Evolutionary conservation across 352 stramenopile species (phyloP), one percentile per base, ranked within the genome.

Genomic region (Aphanomyces invadans): DNA sequence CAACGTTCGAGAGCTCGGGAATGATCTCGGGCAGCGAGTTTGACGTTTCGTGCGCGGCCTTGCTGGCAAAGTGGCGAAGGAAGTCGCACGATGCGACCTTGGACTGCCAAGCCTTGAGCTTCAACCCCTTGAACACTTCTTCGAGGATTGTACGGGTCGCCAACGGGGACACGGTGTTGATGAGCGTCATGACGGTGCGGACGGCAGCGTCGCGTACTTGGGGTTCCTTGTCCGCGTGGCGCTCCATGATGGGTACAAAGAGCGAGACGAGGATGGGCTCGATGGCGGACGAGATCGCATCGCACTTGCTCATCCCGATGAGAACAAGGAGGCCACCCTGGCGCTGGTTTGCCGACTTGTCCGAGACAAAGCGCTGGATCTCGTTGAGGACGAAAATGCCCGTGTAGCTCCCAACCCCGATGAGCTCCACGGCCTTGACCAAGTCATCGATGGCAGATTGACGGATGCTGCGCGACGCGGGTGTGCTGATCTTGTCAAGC

Each of bases 21-120:
- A 98, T 94, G 66, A 98, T 82, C 69, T 93, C 89, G 2, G 90
- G 89, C 31, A 98, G 74, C 54, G 92, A 80, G 32, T 78, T 76
- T 23, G 79, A 85, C 11, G 95, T 82, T 57, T 96, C 84, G 29
- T 75, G 66, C 2, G 84, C 77, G 9, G 86, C 80, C 31, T 71
- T 78, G 21, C 74, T 75, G 31, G 86, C 88, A 10, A 95, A 86
- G 52, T 86, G 76, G 48, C 78, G 77, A 2, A 98, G 72, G 33
- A 92, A 69, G 59, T 95, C 84, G 26, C 97, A 71, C 15, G 86
- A 78, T 21, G 77, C 82, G 0, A 87, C 77, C 69, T 98, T 98
- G 55, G 88, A 89, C 67, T 94, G 85, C 89, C 89, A 98, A 52
- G 81, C 69, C 39, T 79, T 79, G 46, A 87, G 65, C 60, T 80